phyloP scores from a whole-genome alignment of 2,329 filamentous ascomycete species.

The Ophiocordyceps camponoti-floridani region DNA sequence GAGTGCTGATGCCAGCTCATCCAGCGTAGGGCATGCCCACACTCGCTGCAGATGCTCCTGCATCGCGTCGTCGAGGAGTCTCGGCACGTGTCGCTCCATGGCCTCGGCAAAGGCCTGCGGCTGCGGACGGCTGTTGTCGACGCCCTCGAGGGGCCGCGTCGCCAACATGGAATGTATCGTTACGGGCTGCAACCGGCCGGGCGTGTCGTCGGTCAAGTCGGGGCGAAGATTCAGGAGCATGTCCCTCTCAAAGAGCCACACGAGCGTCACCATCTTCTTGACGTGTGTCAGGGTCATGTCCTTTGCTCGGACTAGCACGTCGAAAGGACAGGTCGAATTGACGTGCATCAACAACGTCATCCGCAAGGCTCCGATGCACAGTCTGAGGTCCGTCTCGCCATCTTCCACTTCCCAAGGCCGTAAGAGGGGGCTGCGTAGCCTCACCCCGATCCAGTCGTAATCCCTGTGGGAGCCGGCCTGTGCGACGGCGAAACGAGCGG shows the following conservation, averaged over 20 bases:
- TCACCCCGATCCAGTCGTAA: constrained; percentile 10
- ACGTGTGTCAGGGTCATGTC: background rate
- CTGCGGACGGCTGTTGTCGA: background rate
- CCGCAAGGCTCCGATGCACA: constrained; percentile 3
- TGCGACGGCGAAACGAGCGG: constrained; percentile 3
- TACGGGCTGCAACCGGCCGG: background rate
- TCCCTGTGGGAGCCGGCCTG: constrained; percentile 5
- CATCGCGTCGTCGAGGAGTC: constrained; percentile 1
- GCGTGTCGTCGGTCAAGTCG: background rate
- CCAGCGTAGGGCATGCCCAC: background rate
- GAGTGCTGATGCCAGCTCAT: constrained; percentile 1
- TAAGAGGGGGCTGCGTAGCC: constrained; percentile 6
- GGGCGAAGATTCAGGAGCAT: constrained; percentile 1
- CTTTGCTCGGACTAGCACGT: constrained; percentile 1
- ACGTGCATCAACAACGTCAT: constrained; percentile 5
- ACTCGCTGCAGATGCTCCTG: constrained; percentile 1
- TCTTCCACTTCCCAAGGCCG: background rate
- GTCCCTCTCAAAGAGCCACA: constrained; percentile 4
- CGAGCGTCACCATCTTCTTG: constrained; percentile 4
- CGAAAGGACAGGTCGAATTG: constrained; percentile 9
- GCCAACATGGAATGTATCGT: background rate
- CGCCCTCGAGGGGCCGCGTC: background rate
- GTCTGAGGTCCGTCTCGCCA: background rate
- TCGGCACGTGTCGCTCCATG: constrained; percentile 2
- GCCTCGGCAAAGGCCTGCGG: background rate